Percentiles rank a stretch among this genome's conserved stretches.
These are phyloP conservation scores for Coccomyxa sp. DNA, from an alignment of 139 green algal genomes.

Conservation along the genomic window DNA sequence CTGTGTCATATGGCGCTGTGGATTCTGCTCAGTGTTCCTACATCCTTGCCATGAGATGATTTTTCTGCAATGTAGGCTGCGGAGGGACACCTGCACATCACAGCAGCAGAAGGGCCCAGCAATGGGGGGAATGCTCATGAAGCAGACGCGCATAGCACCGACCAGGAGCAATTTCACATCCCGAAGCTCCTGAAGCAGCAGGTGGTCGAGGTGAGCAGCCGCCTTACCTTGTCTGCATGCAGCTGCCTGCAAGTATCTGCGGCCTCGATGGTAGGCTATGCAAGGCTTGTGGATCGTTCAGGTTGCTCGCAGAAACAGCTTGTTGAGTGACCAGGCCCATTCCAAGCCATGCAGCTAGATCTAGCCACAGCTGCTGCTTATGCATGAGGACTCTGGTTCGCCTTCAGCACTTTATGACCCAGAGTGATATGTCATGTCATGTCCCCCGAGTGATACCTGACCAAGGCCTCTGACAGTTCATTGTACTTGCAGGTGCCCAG, in stretches of 20 bases:
- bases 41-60: not conserved
- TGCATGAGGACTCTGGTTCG: too few relatives aligned
- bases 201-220: conserved; percentile 55
- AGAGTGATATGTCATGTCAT: too few relatives aligned
- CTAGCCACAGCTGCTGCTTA: too few relatives aligned
- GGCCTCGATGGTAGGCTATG: not conserved
- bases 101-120: not conserved
- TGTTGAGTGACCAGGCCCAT: too few relatives aligned
- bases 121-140: not conserved
- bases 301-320: too few relatives aligned
- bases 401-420: too few relatives aligned
- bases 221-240: not conserved
- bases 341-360: too few relatives aligned
- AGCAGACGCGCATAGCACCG: too few relatives aligned
- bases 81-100: not conserved
- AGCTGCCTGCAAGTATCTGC: not conserved
- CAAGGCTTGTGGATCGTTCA: too few relatives aligned
- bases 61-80: not conserved
- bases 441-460: too few relatives aligned
- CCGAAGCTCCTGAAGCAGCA: conserved; percentile 67
- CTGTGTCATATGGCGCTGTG: not conserved
- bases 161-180: conserved; percentile 51
- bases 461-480: too few relatives aligned
- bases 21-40: not conserved
- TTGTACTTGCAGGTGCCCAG: conserved; percentile 40